These are phyloP conservation scores for Pythium dissimile DNA, from an alignment of 352 stramenopile species.

Conservation along the genomic window DNA sequence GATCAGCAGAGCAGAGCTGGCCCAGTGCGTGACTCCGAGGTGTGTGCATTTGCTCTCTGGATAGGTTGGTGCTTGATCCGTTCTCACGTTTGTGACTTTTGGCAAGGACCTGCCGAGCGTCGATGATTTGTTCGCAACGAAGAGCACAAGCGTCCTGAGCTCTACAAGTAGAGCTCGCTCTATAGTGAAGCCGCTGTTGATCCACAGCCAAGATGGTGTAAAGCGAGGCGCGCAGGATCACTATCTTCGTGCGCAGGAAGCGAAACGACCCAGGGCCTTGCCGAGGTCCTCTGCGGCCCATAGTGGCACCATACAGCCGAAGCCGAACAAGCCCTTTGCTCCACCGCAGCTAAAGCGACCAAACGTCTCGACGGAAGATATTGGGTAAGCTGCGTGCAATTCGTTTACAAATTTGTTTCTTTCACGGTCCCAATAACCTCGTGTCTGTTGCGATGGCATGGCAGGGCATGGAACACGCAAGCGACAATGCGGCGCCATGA, in stretches of 20 bases:
- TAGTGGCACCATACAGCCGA: too few relatives aligned
- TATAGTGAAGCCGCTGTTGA: background rate
- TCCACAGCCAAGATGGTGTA: background rate
- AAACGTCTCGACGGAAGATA: slow-evolving; percentile 71
- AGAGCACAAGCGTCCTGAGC: background rate
- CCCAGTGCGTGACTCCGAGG: background rate
- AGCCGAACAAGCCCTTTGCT: slow-evolving; percentile 9
- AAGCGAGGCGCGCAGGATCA: background rate
- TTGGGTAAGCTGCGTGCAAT: too few relatives aligned
- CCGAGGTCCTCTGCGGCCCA: too few relatives aligned
- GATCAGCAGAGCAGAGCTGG: background rate
- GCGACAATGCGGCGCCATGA: slow-evolving; percentile 51
- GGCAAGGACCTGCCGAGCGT: slow-evolving; percentile 23
- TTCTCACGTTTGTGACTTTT: too few relatives aligned
- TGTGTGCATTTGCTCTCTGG: background rate
- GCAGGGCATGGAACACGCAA: slow-evolving; percentile 65
- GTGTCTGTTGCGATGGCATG: background rate
- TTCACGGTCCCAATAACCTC: background rate
- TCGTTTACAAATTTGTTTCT: background rate
- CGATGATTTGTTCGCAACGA: slow-evolving; percentile 22
- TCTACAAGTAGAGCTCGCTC: background rate
- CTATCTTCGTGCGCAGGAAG: background rate
- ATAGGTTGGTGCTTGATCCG: too few relatives aligned
- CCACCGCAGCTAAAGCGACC: slow-evolving; percentile 63
- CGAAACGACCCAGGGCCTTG: slow-evolving; percentile 13